Conservation (phyloP, 768 basidiomycete genomes). For the Amanita subjunquillea region DNA sequence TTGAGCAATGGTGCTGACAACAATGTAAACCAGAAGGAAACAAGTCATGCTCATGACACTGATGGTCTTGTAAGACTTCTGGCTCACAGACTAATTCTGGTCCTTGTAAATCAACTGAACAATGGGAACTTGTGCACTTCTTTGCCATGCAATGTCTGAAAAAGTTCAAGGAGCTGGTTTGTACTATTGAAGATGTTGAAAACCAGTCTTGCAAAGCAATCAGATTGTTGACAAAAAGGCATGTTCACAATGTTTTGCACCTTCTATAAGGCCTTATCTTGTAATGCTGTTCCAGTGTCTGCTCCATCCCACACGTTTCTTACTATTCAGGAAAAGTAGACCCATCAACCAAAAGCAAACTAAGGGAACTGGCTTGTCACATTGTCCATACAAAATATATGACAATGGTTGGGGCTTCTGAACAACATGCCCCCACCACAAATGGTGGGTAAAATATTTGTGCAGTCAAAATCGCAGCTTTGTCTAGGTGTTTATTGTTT, state of each 20-base stretch:
- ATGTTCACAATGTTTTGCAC: too few relatives aligned
- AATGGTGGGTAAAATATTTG: too few relatives aligned
- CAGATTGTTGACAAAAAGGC: conserved; percentile 2
- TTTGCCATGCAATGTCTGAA: conserved; percentile 2
- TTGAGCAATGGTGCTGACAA: neutral
- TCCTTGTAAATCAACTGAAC: conserved; percentile 2
- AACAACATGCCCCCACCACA: neutral
- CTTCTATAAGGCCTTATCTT: too few relatives aligned
- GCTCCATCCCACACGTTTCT: conserved; percentile 7
- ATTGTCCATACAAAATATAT: conserved; percentile 6
- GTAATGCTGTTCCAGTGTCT: conserved; percentile 6
- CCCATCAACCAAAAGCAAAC: conserved; percentile 4
- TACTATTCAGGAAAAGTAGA: conserved; percentile 5
- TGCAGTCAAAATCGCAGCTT: too few relatives aligned
- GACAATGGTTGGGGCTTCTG: conserved; percentile 3
- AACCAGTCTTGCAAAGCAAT: conserved; percentile 3
- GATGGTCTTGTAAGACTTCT: conserved; percentile 7
- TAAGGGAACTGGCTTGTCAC: conserved; percentile 3
- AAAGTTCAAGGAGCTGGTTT: conserved; percentile 1
- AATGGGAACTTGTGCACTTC: conserved; percentile 1
- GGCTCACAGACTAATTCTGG: conserved; percentile 5
- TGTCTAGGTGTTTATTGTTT: too few relatives aligned
- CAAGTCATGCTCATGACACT: conserved; percentile 6
- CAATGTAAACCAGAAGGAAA: conserved; percentile 8
- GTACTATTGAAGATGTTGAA: conserved; percentile 6